Evolutionary conservation across 1,284 basidiomycete genomes (phyloP).

Genomic region (Cryptococcus sp.): DNA sequence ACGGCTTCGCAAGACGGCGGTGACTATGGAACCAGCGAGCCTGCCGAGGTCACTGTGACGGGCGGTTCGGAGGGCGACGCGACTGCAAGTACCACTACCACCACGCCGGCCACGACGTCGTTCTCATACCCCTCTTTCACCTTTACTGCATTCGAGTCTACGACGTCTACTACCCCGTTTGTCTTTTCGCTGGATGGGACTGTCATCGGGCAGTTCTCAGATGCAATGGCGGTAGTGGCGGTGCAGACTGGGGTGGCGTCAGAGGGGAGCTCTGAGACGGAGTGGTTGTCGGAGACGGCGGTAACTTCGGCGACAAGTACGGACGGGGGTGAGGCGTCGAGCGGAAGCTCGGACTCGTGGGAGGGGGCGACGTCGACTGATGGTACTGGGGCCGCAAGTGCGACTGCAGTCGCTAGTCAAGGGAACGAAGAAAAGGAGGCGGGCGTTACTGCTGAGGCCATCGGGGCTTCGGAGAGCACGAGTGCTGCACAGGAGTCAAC

Average conservation of each 20-base stretch:
- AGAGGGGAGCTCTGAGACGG: background rate
- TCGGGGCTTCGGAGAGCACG: no score
- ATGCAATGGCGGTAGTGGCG: constrained; percentile 1
- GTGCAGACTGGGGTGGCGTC: background rate
- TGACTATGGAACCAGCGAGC: background rate
- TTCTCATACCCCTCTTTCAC: background rate
- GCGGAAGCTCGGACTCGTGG: no score
- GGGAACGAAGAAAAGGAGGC: no score
- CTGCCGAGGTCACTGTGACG: background rate
- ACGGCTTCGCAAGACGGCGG: no score
- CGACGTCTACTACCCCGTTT: background rate
- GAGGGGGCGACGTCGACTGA: background rate
- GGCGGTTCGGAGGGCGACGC: no score
- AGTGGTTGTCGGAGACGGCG: background rate
- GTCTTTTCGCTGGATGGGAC: constrained; percentile 12
- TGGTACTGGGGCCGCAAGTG: background rate
- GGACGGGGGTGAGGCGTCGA: background rate
- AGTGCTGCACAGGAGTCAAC: no score
- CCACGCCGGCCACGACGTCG: no score
- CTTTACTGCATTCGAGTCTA: background rate
- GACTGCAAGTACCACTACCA: no score
- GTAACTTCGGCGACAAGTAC: background rate
- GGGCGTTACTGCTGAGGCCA: no score
- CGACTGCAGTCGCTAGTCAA: background rate
- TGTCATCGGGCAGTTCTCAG: constrained; percentile 15